These are phyloP conservation scores for Verticillium albo-atrum DNA, from an alignment of 2,329 filamentous ascomycete species.

Conservation along the genomic window DNA sequence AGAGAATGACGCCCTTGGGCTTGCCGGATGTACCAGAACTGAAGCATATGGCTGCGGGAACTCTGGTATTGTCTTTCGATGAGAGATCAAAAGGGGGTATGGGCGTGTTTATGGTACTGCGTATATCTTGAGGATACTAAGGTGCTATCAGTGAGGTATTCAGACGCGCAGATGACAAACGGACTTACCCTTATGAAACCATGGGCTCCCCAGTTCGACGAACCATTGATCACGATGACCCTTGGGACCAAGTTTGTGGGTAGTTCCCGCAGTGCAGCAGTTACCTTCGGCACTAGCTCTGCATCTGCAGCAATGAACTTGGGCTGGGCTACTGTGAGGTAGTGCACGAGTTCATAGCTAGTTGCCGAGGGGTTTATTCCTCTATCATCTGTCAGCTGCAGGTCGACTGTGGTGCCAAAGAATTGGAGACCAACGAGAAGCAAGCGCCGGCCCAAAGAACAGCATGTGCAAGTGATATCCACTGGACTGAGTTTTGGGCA, in stretches of 20 bases:
- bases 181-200: neutral
- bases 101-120: neutral
- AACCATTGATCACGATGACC: neutral
- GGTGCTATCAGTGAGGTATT: neutral
- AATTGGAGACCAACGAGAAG: conserved; percentile 10
- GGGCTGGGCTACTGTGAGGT: conserved; percentile 14
- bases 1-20: conserved; percentile 87
- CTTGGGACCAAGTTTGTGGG: neutral
- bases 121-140: neutral
- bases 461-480: conserved; percentile 14
- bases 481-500: conserved; percentile 14
- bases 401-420: neutral
- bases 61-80: conserved; percentile 6
- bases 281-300: conserved; percentile 1
- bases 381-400: neutral
- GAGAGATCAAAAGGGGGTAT: conserved; percentile 8
- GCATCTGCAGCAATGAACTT: conserved; percentile 13
- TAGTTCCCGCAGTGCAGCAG: conserved; percentile 2
- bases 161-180: neutral
- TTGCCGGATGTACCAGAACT: conserved; percentile 74
- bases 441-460: conserved; percentile 17
- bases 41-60: conserved; percentile 26
- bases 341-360: conserved; percentile 16
- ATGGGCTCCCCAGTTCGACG: neutral
- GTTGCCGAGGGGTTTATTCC: conserved; percentile 17